Percentiles rank a stretch among this genome's conserved stretches.
Evolutionary conservation across 1,139 yeast genomes (phyloP).

Genomic region (Sugiyamaella castrensis): DNA sequence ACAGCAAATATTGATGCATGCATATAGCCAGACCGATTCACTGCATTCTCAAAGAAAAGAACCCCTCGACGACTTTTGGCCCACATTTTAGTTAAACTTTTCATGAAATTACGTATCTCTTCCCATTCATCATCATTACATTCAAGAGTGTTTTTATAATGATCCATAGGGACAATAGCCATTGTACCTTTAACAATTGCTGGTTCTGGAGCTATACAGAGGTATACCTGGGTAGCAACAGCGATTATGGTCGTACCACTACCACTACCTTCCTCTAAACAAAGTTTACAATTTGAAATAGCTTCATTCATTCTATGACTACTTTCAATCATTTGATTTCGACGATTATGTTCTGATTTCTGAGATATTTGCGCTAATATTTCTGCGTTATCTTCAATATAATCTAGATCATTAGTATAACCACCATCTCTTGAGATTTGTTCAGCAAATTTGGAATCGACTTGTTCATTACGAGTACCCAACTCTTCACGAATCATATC

Average conservation of each 20-base stretch:
- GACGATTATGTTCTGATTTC: conserved; percentile 23
- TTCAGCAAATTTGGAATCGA: conserved; percentile 29
- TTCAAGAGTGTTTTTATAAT: conserved; percentile 41
- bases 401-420: conserved; percentile 41
- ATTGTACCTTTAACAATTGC: conserved; percentile 38
- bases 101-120: conserved; percentile 47
- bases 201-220: conserved; percentile 40
- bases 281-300: conserved; percentile 42
- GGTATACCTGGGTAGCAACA: conserved; percentile 34
- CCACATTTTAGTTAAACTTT: conserved; percentile 42
- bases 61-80: conserved; percentile 39
- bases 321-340: conserved; percentile 33
- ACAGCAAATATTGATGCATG: conserved; percentile 47
- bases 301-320: conserved; percentile 33
- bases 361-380: conserved; percentile 35
- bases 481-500: conserved; percentile 43
- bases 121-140: conserved; percentile 47
- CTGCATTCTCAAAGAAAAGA: conserved; percentile 47
- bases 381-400: conserved; percentile 44
- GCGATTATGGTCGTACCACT: conserved; percentile 32
- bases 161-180: conserved; percentile 45
- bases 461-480: conserved; percentile 25
- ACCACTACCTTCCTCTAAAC: conserved; percentile 35
- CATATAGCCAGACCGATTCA: conserved; percentile 29
- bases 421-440: conserved; percentile 41